Evolutionary conservation across 768 basidiomycete species (phyloP).

Genomic region (Russula sp.): DNA sequence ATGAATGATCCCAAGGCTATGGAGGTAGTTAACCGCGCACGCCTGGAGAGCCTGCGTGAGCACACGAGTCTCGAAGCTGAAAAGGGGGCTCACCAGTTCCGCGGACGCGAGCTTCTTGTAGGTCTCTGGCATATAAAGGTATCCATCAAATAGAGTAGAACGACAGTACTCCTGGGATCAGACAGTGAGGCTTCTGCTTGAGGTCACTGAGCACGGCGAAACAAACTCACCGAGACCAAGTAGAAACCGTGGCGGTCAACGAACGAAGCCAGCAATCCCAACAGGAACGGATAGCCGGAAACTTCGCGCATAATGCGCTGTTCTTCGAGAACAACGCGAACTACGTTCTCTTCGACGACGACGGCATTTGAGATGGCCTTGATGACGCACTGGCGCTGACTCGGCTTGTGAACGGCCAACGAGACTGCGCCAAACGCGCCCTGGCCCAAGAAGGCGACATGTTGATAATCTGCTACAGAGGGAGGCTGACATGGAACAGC

Average conservation of each 20-base stretch:
- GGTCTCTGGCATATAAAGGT: slow-evolving; percentile 5
- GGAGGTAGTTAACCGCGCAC: slow-evolving; percentile 78
- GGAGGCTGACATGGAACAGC: not conserved
- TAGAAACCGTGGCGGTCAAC: slow-evolving; percentile 23
- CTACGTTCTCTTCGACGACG: not conserved
- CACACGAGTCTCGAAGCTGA: not conserved
- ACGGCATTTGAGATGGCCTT: slow-evolving; percentile 23
- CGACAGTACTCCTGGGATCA: slow-evolving; percentile 23
- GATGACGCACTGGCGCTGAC: slow-evolving; percentile 18
- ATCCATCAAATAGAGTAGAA: slow-evolving; percentile 10
- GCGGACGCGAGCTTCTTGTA: slow-evolving; percentile 29
- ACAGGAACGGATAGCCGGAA: slow-evolving; percentile 15
- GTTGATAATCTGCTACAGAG: slow-evolving; percentile 10
- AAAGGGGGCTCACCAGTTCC: slow-evolving; percentile 28
- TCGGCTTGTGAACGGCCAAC: slow-evolving; percentile 20
- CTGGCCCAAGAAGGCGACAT: slow-evolving; percentile 5
- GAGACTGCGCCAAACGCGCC: slow-evolving; percentile 20
- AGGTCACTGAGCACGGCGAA: not conserved
- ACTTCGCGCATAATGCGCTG: slow-evolving; percentile 11
- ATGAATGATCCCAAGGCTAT: slow-evolving; percentile 88
- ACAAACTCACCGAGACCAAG: slow-evolving; percentile 22
- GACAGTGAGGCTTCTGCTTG: not conserved
- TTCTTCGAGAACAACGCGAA: slow-evolving; percentile 7
- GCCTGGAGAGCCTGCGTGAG: slow-evolving; percentile 12
- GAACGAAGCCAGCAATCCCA: slow-evolving; percentile 25